phyloP scores from a whole-genome alignment of 257 asterid species.

The Solanum etuberosum region DNA sequence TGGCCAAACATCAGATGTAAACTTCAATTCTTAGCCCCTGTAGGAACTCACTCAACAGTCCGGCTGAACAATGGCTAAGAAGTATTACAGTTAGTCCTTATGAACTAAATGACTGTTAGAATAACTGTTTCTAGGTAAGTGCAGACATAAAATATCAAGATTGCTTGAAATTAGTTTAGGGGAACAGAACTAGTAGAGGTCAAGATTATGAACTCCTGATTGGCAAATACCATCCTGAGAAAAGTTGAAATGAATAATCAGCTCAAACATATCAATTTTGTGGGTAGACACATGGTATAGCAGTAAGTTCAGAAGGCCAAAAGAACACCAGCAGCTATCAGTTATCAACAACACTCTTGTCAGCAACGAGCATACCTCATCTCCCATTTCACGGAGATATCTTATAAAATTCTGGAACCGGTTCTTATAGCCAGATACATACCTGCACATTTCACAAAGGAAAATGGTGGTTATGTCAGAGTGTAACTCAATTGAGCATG shows the following conservation, averaged over 20 bases:
- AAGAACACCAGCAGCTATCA: not conserved
- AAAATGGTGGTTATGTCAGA: not conserved
- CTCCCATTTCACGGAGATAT: slow-evolving; percentile 98
- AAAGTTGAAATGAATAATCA: not conserved
- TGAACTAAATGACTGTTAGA: not conserved
- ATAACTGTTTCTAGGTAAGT: not conserved
- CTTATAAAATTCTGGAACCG: slow-evolving; percentile 95
- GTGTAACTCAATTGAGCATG: not conserved
- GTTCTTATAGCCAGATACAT: slow-evolving; percentile 92
- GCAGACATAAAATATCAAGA: not conserved
- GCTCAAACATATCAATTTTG: not conserved
- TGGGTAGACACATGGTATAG: not conserved
- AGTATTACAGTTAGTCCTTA: not conserved
- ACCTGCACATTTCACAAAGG: slow-evolving; percentile 45
- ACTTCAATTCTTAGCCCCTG: not conserved
- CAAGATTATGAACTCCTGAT: not conserved
- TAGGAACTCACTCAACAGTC: not conserved
- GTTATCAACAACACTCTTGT: not conserved
- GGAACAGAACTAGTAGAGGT: not conserved
- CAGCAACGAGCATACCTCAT: slow-evolving; percentile 57
- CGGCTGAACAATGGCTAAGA: not conserved
- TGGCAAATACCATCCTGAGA: not conserved
- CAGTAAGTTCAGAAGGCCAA: not conserved
- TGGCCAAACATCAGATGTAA: not conserved
- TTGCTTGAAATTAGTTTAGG: not conserved